Evolutionary conservation across 345 rosid species (phyloP), one percentile per base, ranked within the genome.

Genomic region (Citrus trifoliata): DNA sequence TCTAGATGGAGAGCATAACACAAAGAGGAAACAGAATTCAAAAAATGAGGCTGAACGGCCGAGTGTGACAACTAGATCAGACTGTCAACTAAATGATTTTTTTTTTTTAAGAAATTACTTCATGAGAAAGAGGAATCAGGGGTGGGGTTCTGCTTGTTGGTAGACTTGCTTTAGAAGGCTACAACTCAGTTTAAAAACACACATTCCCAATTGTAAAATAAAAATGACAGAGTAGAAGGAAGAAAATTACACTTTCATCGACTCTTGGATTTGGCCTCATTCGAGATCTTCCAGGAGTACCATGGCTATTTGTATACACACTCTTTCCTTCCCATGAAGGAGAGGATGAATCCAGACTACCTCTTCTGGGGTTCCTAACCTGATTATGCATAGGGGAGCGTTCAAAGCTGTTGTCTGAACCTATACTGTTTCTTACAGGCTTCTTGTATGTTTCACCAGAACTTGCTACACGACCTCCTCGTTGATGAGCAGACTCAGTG

Each of bases 201-300:
- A 14, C 19, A 25, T 27, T 27, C 19, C 25, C 10, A 24, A 25
- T 8, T 40, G 2, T 16, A 38, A 61, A 59, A 74, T 61, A 35
- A 74, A 61, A 64, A 32, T 48, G 70, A 30, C 55, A 30, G 25
- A 73, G 42, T 67, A 66, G 0, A 76, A 37, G 78, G 33, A 72
- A 72, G 71, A 75, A 70, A 83, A 6, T 84, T 93, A 95, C 98
- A 38, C 89, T 87, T 79, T 92, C 97, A 61, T 94, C 94, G 74
- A 90, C 90, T 79, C 81, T 91, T 18, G 79, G 24, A 74, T 79
- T 33, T 70, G 89, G 85, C 81, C 81, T 85, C 75, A 88, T 56
- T 64, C 82, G 84, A 27, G 94, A 80, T 83, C 92, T 88, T 76
- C 86, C 93, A 35, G 92, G 91, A 71, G 91, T 89, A 65, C 91